Evolutionary conservation across 2,329 filamentous ascomycete genomes (phyloP), one percentile per base, ranked within the genome.

Genomic region (Penicillium palitans): DNA sequence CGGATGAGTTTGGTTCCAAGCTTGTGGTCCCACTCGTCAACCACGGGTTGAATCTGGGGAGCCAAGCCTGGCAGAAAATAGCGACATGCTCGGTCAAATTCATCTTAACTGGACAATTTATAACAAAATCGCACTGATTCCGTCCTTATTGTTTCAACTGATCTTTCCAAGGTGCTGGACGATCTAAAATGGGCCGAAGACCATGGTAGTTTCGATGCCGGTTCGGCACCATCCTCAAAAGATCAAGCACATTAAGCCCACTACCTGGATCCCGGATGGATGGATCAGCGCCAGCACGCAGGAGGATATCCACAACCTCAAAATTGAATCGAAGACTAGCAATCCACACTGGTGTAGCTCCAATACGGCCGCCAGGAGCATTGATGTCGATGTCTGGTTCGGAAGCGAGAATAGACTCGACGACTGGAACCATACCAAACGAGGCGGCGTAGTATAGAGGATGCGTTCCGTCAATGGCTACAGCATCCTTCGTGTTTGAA

Each of bases 361-460:
- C 59, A 5, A 51, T 31, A 19, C 63, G 63, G 9, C 64, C 64
- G 15, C 64, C 64, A 4, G 51, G 63, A 6, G 61, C 61, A 60
- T 66, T 60, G 15, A 66, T 41, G 27, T 66, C 50, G n/a, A 66
- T 21, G 29, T 57, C 44, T 6, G 59, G 52, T 27, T 66, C 61
- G 10, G 61, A 58, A 10, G 37, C 51, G 6, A 66, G 52, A 31
- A 66, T 60, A 25, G 57, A 52, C 24, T 61, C 49, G 27, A 66
- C 54, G 9, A 66, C 63, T 29, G 58, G 52, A 15, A 47, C 21
- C 63, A 66, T 62, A 0, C 64, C 64, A 49, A 64, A 66, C 1
- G 64, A 66, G 19, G 59, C 58, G 2, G 64, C 64, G 29, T 66
- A 66, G 47, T 66, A 66, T 5, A 66, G 49, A 3, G 64, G 64